Evolutionary conservation across 129 eudicot species (phyloP).

Genomic region (Glebionis coronaria): DNA sequence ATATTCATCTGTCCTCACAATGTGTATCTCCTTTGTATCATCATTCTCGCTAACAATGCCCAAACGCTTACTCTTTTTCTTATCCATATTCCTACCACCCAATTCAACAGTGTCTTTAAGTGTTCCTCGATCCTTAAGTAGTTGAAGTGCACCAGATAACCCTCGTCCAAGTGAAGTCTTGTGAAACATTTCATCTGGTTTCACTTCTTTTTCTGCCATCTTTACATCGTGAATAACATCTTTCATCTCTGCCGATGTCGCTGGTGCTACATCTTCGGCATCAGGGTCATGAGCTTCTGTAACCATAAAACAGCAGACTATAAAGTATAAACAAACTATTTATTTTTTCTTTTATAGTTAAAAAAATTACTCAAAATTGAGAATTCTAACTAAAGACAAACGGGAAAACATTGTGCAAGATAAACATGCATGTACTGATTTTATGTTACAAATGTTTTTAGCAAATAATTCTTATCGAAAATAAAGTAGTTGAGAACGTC

Average conservation of each 20-base stretch:
- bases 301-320: not conserved
- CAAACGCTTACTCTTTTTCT: slow-evolving; percentile 90
- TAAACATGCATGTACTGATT: too few species aligned
- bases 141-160: slow-evolving; percentile 72
- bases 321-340: not conserved
- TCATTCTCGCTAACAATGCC: slow-evolving; percentile 64
- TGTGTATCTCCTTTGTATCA: slow-evolving; percentile 70
- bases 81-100: slow-evolving; percentile 99
- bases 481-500: too few species aligned
- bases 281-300: slow-evolving; percentile 76
- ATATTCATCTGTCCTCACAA: slow-evolving; percentile 91
- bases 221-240: slow-evolving; percentile 41
- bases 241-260: slow-evolving; percentile 54
- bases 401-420: too few species aligned
- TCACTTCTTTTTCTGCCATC: slow-evolving; percentile 44
- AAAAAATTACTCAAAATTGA: too few species aligned
- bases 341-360: too few species aligned
- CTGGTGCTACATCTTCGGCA: slow-evolving; percentile 55
- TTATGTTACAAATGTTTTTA: too few species aligned
- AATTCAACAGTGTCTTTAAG: slow-evolving; percentile 80
- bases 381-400: too few species aligned
- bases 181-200: slow-evolving; percentile 75
- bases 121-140: slow-evolving; percentile 73
- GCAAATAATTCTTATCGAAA: too few species aligned
- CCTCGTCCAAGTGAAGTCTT: slow-evolving; percentile 88